A percentile compares a stretch with the other conserved stretches of the same genome.
These are phyloP conservation scores for Heterobasidion irregulare DNA, from an alignment of 1,284 basidiomycete genomes.

Conservation along the genomic window DNA sequence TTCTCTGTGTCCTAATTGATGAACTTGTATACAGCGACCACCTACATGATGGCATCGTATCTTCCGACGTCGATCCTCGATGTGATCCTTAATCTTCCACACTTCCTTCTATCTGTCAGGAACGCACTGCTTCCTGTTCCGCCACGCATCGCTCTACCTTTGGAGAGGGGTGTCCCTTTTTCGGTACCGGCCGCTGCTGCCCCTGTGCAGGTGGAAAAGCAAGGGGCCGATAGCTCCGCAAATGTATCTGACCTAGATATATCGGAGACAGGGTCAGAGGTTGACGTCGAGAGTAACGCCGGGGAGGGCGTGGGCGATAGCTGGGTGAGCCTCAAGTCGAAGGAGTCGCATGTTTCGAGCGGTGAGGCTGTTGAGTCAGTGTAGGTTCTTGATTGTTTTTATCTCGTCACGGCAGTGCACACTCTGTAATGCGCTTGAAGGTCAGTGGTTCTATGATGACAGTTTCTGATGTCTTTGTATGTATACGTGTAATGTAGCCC, in stretches of 20 bases:
- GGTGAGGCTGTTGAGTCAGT: neutral
- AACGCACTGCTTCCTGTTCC: slow-evolving; percentile 47
- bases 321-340: slow-evolving; percentile 51
- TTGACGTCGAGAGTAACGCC: slow-evolving; percentile 56
- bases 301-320: slow-evolving; percentile 45
- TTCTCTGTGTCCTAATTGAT: neutral
- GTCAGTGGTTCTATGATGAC: too few relatives aligned
- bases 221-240: slow-evolving; percentile 14
- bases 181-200: slow-evolving; percentile 5
- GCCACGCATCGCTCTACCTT: slow-evolving; percentile 24
- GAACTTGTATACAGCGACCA: slow-evolving; percentile 35
- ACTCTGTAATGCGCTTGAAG: neutral
- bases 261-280: slow-evolving; percentile 46
- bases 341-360: slow-evolving; percentile 2
- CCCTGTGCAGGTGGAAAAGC: slow-evolving; percentile 5
- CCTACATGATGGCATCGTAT: slow-evolving; percentile 58
- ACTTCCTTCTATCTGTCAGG: slow-evolving; percentile 51
- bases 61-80: slow-evolving; percentile 65
- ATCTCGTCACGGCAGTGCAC: neutral
- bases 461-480: neutral
- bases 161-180: slow-evolving; percentile 4
- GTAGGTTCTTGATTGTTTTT: neutral
- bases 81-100: slow-evolving; percentile 53
- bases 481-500: neutral
- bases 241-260: slow-evolving; percentile 24